These are phyloP conservation scores for Russula griseocarnosa DNA, from an alignment of 768 basidiomycete species.

Conservation along the genomic window DNA sequence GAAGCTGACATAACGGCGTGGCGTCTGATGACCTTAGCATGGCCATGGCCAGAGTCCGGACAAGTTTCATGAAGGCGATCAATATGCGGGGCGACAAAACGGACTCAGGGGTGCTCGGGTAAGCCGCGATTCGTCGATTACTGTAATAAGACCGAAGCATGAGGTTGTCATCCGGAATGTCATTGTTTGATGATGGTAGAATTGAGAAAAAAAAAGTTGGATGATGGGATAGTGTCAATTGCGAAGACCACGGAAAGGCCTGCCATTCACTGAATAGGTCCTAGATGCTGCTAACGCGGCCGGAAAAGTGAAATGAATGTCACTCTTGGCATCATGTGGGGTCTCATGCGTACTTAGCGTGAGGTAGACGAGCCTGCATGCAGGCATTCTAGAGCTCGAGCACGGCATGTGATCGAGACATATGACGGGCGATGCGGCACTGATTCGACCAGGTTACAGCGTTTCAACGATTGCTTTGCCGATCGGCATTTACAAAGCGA, in stretches of 20 bases:
- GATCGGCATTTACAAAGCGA: conserved; percentile 7
- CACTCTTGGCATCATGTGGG: conserved; percentile 18
- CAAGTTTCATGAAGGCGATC: conserved; percentile 22
- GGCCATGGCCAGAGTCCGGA: neutral
- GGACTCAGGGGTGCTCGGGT: conserved; percentile 3
- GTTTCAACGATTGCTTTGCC: neutral
- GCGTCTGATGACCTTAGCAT: conserved; percentile 21
- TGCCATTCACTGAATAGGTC: conserved; percentile 1
- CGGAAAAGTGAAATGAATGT: conserved; percentile 15
- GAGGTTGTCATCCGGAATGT: conserved; percentile 5
- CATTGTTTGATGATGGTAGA: neutral
- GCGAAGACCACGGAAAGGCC: conserved; percentile 14
- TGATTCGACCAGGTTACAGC: neutral
- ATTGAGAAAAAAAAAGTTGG: neutral
- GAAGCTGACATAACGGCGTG: conserved; percentile 3
- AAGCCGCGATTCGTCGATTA: neutral
- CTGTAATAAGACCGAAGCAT: neutral
- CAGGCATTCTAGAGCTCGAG: conserved; percentile 16
- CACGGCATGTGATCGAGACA: conserved; percentile 23
- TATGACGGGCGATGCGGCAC: conserved; percentile 16
- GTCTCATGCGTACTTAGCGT: conserved; percentile 21
- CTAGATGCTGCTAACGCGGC: conserved; percentile 24
- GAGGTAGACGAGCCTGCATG: conserved; percentile 7
- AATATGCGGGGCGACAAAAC: conserved; percentile 8
- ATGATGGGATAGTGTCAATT: conserved; percentile 8